Conservation (phyloP, 495 filamentous ascomycete genomes). For the Penicillium diatomitis region DNA sequence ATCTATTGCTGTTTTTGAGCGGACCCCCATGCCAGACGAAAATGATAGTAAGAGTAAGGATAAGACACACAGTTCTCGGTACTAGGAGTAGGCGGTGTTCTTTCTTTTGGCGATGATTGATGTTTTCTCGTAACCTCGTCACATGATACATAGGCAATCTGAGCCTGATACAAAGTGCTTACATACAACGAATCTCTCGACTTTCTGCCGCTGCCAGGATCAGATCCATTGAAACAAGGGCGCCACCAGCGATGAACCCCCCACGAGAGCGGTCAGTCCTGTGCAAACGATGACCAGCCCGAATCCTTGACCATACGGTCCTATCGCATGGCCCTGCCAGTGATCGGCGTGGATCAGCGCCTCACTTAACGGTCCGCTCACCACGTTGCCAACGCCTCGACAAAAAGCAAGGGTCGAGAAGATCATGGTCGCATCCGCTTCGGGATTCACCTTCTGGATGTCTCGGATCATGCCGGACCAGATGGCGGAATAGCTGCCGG, state of each 20-base stretch:
- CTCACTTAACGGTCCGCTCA: constrained; percentile 50
- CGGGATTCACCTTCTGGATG: constrained; percentile 27
- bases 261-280: constrained; percentile 5
- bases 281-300: constrained; percentile 27
- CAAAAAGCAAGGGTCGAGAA: constrained; percentile 48
- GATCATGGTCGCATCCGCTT: constrained; percentile 41
- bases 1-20: too few species aligned
- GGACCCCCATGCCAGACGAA: too few species aligned
- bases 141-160: background rate
- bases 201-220: background rate
- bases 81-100: too few species aligned
- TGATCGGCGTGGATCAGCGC: constrained; percentile 29
- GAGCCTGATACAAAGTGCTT: background rate
- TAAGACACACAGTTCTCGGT: too few species aligned
- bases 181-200: background rate
- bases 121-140: too few species aligned
- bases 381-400: constrained; percentile 51
- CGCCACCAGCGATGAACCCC: constrained; percentile 7
- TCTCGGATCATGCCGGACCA: constrained; percentile 51
- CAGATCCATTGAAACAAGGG: constrained; percentile 4
- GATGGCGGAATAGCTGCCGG: constrained; percentile 45
- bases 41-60: too few species aligned
- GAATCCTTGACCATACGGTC: constrained; percentile 32
- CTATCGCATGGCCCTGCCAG: constrained; percentile 12
- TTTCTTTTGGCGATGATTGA: too few species aligned